Conservation (phyloP, 352 stramenopile species). For the Phytophthora hybrid region DNA sequence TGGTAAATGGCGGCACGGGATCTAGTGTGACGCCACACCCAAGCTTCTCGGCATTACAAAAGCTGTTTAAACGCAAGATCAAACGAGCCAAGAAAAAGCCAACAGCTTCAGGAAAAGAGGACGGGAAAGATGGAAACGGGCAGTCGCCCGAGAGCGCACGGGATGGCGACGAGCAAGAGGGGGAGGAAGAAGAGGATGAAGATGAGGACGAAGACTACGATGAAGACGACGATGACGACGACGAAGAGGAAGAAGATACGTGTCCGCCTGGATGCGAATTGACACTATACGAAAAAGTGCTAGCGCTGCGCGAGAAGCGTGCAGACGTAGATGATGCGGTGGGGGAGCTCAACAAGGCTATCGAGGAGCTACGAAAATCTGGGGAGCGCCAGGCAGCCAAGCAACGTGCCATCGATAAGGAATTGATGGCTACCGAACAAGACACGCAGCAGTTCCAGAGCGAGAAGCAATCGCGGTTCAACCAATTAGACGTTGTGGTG, state of each 20-base stretch:
- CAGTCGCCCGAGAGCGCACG: conserved; percentile 37
- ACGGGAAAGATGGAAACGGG: conserved; percentile 45
- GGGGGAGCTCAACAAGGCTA: conserved; percentile 84
- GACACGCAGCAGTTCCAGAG: conserved; percentile 94
- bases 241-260: conserved; percentile 92
- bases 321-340: conserved; percentile 92
- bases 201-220: conserved; percentile 81
- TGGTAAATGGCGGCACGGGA: conserved; percentile 71
- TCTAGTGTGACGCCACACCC: conserved; percentile 56
- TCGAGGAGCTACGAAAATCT: conserved; percentile 91
- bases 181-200: conserved; percentile 81
- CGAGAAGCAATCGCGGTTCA: conserved; percentile 94
- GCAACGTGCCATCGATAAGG: conserved; percentile 93
- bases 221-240: conserved; percentile 91
- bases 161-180: conserved; percentile 76
- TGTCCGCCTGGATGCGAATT: conserved; percentile 92
- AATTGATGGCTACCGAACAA: conserved; percentile 84
- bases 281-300: conserved; percentile 92
- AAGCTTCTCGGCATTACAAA: conserved; percentile 78
- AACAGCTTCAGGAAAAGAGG: conserved; percentile 27
- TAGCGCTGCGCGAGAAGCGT: conserved; percentile 92
- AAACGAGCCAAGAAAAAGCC: conserved; percentile 91
- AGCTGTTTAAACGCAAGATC: conserved; percentile 94
- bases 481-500: conserved; percentile 87
- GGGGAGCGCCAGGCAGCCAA: conserved; percentile 87